A percentile compares a stretch with the other conserved stretches of the same genome.
phyloP scores from a whole-genome alignment of 768 basidiomycete species.

The Chalciporus chontae region DNA sequence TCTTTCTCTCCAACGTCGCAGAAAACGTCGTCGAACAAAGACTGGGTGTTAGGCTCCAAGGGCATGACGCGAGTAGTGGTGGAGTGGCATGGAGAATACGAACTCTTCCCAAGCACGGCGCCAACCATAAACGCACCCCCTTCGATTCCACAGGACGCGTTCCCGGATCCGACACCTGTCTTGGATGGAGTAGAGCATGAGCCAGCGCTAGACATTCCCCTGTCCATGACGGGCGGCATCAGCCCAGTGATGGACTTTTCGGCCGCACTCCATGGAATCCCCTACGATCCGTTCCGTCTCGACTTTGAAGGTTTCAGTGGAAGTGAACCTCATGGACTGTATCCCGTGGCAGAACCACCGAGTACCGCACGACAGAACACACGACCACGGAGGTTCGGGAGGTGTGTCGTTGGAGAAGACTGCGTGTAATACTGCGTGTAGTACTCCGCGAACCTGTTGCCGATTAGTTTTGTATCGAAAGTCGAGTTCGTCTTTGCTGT shows the following conservation, averaged over 20 bases:
- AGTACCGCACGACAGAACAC: not conserved
- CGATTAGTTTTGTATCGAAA: not conserved
- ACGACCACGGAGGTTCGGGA: slow-evolving; percentile 15
- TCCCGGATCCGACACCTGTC: slow-evolving; percentile 20
- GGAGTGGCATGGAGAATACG: slow-evolving; percentile 22
- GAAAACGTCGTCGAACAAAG: not conserved
- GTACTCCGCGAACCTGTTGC: not conserved
- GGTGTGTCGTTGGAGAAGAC: slow-evolving; percentile 9
- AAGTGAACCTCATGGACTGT: slow-evolving; percentile 1
- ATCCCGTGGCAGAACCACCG: slow-evolving; percentile 7
- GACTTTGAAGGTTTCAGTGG: slow-evolving; percentile 8
- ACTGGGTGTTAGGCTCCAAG: not conserved
- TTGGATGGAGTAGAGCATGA: not conserved
- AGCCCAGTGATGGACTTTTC: not conserved
- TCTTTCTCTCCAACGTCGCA: not conserved
- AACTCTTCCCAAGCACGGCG: slow-evolving; percentile 8
- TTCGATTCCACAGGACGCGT: slow-evolving; percentile 18
- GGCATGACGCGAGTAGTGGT: slow-evolving; percentile 6
- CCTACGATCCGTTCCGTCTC: slow-evolving; percentile 21
- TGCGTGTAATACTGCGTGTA: slow-evolving; percentile 12
- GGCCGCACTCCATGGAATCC: slow-evolving; percentile 4
- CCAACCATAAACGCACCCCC: slow-evolving; percentile 1
- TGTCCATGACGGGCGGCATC: not conserved
- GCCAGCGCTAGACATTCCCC: not conserved
- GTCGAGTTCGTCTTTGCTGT: not conserved